Evolutionary conservation across 352 stramenopile genomes (phyloP).

Genomic region (Phytophthora colocasiae): DNA sequence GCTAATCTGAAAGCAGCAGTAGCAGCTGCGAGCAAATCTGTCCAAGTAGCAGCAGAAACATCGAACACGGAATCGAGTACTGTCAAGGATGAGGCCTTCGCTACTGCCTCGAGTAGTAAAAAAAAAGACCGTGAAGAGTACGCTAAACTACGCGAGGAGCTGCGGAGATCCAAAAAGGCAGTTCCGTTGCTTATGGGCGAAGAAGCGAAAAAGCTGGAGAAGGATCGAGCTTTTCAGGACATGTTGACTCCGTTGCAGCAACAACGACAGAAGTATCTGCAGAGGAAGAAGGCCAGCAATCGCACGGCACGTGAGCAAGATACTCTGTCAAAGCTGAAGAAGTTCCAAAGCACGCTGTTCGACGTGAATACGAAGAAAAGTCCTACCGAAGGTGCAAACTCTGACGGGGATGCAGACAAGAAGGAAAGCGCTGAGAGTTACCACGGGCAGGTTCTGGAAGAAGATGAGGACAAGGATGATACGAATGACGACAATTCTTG

Average conservation of each 20-base stretch:
- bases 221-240: constrained; percentile 62
- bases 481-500: constrained; percentile 67
- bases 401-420: constrained; percentile 12
- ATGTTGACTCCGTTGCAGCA: constrained; percentile 83
- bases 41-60: constrained; percentile 18
- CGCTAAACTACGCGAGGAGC: constrained; percentile 66
- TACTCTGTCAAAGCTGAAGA: constrained; percentile 71
- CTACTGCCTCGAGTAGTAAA: constrained; percentile 17
- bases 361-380: constrained; percentile 44
- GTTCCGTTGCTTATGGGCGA: constrained; percentile 59
- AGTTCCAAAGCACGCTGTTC: constrained; percentile 66
- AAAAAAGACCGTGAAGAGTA: constrained; percentile 67
- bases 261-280: constrained; percentile 74
- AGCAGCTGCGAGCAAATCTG: constrained; percentile 26
- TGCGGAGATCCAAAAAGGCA: constrained; percentile 71
- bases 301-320: constrained; percentile 67
- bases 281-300: constrained; percentile 64
- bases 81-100: constrained; percentile 13
- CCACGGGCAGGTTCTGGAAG: constrained; percentile 73
- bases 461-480: constrained; percentile 46
- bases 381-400: not conserved
- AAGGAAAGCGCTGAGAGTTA: constrained; percentile 39
- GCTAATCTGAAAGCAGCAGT: constrained; percentile 59
- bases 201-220: constrained; percentile 66
- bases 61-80: not conserved